Percentiles rank a stretch among this genome's conserved stretches.
Evolutionary conservation across 495 filamentous ascomycete genomes (phyloP).

Genomic region (Penicillium waksmanii): DNA sequence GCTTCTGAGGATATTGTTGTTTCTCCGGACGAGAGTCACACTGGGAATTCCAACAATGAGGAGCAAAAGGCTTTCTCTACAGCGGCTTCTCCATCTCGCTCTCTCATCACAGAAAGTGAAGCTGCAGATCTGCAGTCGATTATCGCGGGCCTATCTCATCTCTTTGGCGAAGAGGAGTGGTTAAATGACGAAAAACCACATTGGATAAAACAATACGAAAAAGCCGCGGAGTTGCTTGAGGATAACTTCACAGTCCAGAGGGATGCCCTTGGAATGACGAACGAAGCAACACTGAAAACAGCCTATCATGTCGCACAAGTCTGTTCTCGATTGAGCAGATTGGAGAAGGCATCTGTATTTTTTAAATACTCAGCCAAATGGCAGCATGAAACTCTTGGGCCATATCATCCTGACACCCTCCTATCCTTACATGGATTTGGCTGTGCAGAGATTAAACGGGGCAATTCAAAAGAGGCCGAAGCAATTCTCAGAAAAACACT

Average conservation of each 20-base stretch:
- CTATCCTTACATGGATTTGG: background rate
- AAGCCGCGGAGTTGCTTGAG: background rate
- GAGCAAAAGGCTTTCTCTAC: background rate
- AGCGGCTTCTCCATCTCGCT: no score
- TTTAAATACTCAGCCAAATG: background rate
- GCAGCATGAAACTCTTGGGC: background rate
- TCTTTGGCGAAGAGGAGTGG: background rate
- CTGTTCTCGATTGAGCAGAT: background rate
- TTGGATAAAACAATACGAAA: background rate
- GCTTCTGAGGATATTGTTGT: background rate
- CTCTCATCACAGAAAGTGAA: no score
- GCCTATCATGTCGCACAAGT: background rate
- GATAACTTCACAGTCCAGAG: background rate
- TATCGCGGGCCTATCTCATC: no score
- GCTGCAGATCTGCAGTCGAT: no score
- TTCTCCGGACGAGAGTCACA: background rate
- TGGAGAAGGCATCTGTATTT: background rate
- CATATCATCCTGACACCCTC: background rate
- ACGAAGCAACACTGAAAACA: background rate
- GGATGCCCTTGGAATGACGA: background rate
- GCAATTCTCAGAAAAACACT: background rate
- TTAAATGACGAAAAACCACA: background rate
- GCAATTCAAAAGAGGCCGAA: background rate
- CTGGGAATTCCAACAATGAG: background rate
- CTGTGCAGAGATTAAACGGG: background rate